phyloP scores from a whole-genome alignment of 1,284 basidiomycete genomes.

The Ustilago esculenta region DNA sequence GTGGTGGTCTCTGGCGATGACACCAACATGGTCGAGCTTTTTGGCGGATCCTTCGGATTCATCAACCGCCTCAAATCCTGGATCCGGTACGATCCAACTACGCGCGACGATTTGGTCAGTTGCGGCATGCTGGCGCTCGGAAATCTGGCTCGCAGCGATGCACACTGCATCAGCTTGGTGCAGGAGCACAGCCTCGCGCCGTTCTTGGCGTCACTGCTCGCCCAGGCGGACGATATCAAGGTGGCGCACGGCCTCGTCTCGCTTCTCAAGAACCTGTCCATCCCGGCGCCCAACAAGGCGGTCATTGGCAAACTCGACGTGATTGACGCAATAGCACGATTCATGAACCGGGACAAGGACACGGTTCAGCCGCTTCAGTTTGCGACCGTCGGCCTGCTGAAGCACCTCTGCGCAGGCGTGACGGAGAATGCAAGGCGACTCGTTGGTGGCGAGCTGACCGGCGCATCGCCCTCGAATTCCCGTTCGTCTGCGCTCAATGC shows the following conservation, averaged over 20 bases:
- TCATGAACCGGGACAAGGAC: conserved; percentile 48
- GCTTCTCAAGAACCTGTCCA: conserved; percentile 59
- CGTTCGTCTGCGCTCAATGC: conserved; percentile 72
- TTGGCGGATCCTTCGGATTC: conserved; percentile 68
- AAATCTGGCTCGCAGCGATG: conserved; percentile 75
- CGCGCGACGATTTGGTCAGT: conserved; percentile 79
- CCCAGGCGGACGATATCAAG: conserved; percentile 47
- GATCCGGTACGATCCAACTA: conserved; percentile 70
- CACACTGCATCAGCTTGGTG: conserved; percentile 54
- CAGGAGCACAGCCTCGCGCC: conserved; percentile 48
- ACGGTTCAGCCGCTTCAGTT: conserved; percentile 76
- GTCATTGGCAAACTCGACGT: conserved; percentile 43
- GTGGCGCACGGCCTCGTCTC: conserved; percentile 54
- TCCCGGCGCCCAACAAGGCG: conserved; percentile 54
- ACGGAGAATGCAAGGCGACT: conserved; percentile 72
- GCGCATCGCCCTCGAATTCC: neutral
- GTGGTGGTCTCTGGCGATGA: conserved; percentile 86
- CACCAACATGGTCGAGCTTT: conserved; percentile 78
- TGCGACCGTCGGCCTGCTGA: conserved; percentile 84
- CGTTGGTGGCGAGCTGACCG: conserved; percentile 67
- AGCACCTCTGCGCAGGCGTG: conserved; percentile 80
- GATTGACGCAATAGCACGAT: conserved; percentile 20
- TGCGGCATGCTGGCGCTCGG: conserved; percentile 83
- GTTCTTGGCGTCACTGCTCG: conserved; percentile 43
- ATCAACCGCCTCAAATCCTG: conserved; percentile 79